A percentile compares a stretch with the other conserved stretches of the same genome.
Conservation (phyloP, 441 rosid species). For the Geranium incanum region DNA sequence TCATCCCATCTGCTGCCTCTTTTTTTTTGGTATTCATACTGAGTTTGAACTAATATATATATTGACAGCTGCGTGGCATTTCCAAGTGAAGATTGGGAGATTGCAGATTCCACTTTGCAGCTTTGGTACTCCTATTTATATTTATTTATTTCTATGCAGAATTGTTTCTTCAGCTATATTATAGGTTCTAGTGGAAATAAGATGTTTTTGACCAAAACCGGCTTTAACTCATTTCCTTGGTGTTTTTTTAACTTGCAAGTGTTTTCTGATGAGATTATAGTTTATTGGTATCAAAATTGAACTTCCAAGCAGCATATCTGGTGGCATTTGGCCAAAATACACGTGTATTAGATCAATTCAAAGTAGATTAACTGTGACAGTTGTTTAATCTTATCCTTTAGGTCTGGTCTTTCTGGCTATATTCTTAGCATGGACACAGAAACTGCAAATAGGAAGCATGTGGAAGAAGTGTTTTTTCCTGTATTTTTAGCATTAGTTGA, state of each 20-base stretch:
- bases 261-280: not conserved
- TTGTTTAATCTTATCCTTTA: constrained; percentile 19
- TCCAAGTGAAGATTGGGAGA: constrained; percentile 96
- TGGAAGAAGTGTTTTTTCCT: constrained; percentile 56
- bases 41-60: constrained; percentile 21
- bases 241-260: not conserved
- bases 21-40: constrained; percentile 10
- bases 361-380: constrained; percentile 3
- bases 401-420: constrained; percentile 77
- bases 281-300: not conserved
- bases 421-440: constrained; percentile 53
- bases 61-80: constrained; percentile 72
- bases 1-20: constrained; percentile 3
- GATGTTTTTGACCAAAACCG: not conserved
- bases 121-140: constrained; percentile 53
- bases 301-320: not conserved
- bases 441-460: constrained; percentile 40
- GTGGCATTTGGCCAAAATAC: constrained; percentile 1
- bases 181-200: not conserved
- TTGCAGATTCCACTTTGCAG: constrained; percentile 95
- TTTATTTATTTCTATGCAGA: not conserved
- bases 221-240: not conserved
- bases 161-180: not conserved
- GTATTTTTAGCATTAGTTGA: constrained; percentile 77
- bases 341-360: not conserved